These are phyloP conservation scores for Pythium sukuiense DNA, from an alignment of 352 stramenopile genomes.

Conservation along the genomic window DNA sequence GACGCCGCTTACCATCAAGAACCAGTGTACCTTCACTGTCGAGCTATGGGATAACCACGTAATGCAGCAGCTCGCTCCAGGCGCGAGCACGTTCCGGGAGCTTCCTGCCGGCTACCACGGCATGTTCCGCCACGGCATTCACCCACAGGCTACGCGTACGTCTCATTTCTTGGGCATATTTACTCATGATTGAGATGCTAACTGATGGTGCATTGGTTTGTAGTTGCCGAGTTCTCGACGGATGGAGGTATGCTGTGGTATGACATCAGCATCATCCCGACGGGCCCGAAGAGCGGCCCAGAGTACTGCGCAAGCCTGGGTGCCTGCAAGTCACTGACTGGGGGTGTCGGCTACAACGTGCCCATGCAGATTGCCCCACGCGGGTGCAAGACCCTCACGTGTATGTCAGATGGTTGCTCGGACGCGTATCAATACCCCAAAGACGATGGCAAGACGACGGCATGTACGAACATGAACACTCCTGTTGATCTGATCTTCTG, in stretches of 20 bases:
- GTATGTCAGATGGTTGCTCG: conserved; percentile 48
- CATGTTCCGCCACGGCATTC: conserved; percentile 48
- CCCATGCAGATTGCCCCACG: conserved; percentile 62
- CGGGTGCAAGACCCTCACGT: conserved; percentile 50
- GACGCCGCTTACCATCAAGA: conserved; percentile 43
- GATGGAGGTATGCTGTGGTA: conserved; percentile 57
- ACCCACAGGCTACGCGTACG: conserved; percentile 45
- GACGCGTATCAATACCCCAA: conserved; percentile 73
- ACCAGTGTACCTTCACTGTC: conserved; percentile 46
- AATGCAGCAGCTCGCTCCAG: conserved; percentile 36
- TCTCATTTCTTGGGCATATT: neutral
- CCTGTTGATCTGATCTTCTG: conserved; percentile 50
- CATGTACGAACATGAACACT: conserved; percentile 36
- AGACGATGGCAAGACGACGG: conserved; percentile 72
- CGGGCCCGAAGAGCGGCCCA: conserved; percentile 49
- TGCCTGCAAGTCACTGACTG: conserved; percentile 53
- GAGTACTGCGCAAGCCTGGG: conserved; percentile 51
- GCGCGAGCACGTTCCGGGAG: conserved; percentile 35
- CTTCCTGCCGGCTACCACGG: conserved; percentile 16
- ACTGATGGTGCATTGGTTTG: neutral
- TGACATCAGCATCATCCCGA: conserved; percentile 82
- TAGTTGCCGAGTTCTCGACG: conserved; percentile 72
- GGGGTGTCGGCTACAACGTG: conserved; percentile 66
- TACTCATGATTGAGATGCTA: neutral
- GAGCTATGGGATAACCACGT: conserved; percentile 48